Base-by-base conservation (phyloP, 106 monocot species). In the Iris macrosiphon region DNA sequence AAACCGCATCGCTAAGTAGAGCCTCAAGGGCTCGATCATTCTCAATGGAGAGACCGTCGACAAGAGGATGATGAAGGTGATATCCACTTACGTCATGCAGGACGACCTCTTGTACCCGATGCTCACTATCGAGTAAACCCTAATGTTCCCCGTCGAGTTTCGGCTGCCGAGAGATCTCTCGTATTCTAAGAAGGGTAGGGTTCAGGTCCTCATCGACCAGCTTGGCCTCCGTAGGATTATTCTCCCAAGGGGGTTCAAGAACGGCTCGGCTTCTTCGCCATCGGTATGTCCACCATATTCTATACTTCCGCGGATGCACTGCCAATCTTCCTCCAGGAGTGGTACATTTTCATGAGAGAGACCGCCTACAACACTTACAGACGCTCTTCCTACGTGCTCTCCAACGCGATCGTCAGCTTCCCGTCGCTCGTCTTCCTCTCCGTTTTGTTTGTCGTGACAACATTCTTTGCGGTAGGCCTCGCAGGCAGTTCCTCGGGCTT, bases 321-420 rank as follows among this genome's bases (percentile, higher is more conserved):
- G 51, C 84, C 84, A 14, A 74, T 89, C 40, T 89, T 89, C 84
- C 63, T 89, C 54, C 80, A 89, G 17, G 89, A 84, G 43, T 73
- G 84, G 35, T 71, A 77, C 77, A 80, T 89, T 55, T 89, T 79
- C 61, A 68, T 84, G 64, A 61, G 89, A 1, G 89, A 89, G 64
- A 89, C 89, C 3, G 70, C 89, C 21, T 77, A 89, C 68, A 89
- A 84, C 61, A 77, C 84, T 29, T 89, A 89, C 60, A 73, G 89
- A 26, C 70, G 84, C 5, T 82, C 81, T 15, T 88, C 88, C 42
- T 88, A 79, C 63, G 88, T 88, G 13, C 57, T 89, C 23, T 65
- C 88, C 41, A 79, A 80, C 76, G 27, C 83, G 44, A 44, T 76
- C 49, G 83, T 80, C 59, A 38, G 62, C 33, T 25, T 89, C 68